Percentiles rank a stretch among this genome's conserved stretches.
Conservation (phyloP, 768 basidiomycete species). For the Mycena sanguinolenta region DNA sequence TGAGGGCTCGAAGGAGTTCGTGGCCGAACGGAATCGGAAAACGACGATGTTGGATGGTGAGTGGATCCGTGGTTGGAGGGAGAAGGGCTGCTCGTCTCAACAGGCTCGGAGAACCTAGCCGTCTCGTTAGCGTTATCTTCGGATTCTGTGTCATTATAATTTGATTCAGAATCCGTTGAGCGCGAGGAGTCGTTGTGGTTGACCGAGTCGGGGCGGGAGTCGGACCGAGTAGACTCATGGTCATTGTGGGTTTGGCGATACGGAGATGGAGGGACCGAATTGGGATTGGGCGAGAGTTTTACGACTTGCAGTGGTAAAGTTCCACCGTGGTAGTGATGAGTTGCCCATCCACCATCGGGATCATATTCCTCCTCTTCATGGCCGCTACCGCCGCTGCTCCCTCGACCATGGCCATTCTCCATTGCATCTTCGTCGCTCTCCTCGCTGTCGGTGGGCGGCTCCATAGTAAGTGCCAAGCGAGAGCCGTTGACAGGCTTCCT, state of each 20-base stretch:
- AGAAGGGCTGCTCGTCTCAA: slow-evolving; percentile 18
- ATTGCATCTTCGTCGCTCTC: slow-evolving; percentile 26
- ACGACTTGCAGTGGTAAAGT: slow-evolving; percentile 36
- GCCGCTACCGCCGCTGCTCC: slow-evolving; percentile 15
- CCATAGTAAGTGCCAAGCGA: slow-evolving; percentile 32
- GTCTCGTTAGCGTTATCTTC: slow-evolving; percentile 31
- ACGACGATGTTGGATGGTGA: slow-evolving; percentile 17
- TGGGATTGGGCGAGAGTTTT: slow-evolving; percentile 28
- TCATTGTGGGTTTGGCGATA: slow-evolving; percentile 18
- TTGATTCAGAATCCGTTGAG: slow-evolving; percentile 29
- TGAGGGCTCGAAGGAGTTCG: not conserved
- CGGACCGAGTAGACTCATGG: slow-evolving; percentile 3
- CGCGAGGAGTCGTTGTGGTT: slow-evolving; percentile 13
- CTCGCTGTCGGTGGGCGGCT: slow-evolving; percentile 28
- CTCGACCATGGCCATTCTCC: not conserved
- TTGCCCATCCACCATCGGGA: slow-evolving; percentile 32
- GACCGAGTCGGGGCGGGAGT: slow-evolving; percentile 8
- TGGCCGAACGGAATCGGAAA: slow-evolving; percentile 13
- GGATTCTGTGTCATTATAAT: slow-evolving; percentile 29
- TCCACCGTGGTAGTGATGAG: not conserved
- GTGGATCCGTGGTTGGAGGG: slow-evolving; percentile 8
- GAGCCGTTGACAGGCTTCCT: slow-evolving; percentile 36
- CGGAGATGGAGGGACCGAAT: slow-evolving; percentile 32
- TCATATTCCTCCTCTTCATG: slow-evolving; percentile 18
- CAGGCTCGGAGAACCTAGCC: slow-evolving; percentile 20